Conservation (phyloP, 2,329 filamentous ascomycete species). For the Fonsecaea nubica region DNA sequence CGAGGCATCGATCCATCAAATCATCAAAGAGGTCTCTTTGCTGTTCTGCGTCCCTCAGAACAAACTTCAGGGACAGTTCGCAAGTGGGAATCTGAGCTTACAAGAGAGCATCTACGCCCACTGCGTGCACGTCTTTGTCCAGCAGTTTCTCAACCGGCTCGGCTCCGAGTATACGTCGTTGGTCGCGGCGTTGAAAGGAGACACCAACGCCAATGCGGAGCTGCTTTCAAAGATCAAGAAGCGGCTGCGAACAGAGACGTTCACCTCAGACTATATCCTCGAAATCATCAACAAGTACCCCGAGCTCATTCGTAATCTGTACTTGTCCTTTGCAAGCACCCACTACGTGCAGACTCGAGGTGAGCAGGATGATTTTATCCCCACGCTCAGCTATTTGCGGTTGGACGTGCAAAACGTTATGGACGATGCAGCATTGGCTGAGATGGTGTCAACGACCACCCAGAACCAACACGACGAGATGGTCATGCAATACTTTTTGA, state of each 20-base stretch:
- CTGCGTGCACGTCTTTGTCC: constrained; percentile 96
- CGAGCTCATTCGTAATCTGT: constrained; percentile 81
- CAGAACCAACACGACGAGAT: constrained; percentile 95
- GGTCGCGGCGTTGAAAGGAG: constrained; percentile 76
- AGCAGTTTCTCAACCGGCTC: constrained; percentile 96
- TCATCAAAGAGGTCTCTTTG: constrained; percentile 97
- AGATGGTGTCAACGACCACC: constrained; percentile 78
- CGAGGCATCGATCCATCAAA: constrained; percentile 94
- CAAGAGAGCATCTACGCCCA: constrained; percentile 98
- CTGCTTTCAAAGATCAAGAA: constrained; percentile 94
- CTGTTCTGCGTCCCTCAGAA: constrained; percentile 98
- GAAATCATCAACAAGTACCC: constrained; percentile 96
- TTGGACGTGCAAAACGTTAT: constrained; percentile 75
- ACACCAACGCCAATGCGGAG: constrained; percentile 84
- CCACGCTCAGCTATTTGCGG: constrained; percentile 71
- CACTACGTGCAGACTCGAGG: constrained; percentile 76
- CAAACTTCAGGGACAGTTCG: constrained; percentile 90
- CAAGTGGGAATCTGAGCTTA: constrained; percentile 81
- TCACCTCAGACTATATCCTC: constrained; percentile 96
- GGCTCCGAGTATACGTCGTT: constrained; percentile 90
- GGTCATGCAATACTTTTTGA: constrained; percentile 95
- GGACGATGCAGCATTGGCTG: constrained; percentile 74
- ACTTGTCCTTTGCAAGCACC: constrained; percentile 87
- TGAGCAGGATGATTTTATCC: constrained; percentile 71
- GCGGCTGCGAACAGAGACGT: constrained; percentile 91